A percentile compares a stretch with the other conserved stretches of the same genome.
Conservation (phyloP, 257 asterid genomes). For the Misopates orontium region DNA sequence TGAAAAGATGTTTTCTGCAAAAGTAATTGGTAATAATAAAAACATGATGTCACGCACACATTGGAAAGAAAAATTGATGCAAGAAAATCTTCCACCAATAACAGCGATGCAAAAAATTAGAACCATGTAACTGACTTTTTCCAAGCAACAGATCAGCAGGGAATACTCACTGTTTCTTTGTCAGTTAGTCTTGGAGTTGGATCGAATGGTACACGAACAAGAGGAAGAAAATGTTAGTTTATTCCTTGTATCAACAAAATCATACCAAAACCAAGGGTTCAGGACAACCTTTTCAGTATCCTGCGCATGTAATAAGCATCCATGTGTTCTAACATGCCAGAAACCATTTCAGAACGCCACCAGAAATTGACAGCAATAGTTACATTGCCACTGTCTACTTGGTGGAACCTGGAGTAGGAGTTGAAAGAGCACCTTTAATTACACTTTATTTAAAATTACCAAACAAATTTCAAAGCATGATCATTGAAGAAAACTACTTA, state of each 20-base stretch:
- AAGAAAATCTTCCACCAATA: constrained; percentile 1
- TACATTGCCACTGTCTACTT: constrained; percentile 86
- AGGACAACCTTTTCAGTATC: constrained; percentile 68
- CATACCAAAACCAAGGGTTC: not conserved
- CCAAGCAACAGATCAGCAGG: constrained; percentile 24
- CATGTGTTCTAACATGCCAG: constrained; percentile 85
- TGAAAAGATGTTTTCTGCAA: not conserved
- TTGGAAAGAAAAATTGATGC: not conserved
- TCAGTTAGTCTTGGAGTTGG: constrained; percentile 66
- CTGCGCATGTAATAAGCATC: constrained; percentile 92
- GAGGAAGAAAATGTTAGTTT: constrained; percentile 34
- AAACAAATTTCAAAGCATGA: constrained; percentile 16
- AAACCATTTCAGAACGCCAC: constrained; percentile 82
- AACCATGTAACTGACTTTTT: constrained; percentile 3
- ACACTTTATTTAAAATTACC: constrained; percentile 7
- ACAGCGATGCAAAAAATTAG: constrained; percentile 16
- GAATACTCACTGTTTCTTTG: constrained; percentile 76
- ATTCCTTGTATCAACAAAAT: constrained; percentile 21
- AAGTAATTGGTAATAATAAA: constrained; percentile 2
- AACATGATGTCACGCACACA: no score
- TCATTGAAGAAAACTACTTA: not conserved
- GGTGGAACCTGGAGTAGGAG: constrained; percentile 79
- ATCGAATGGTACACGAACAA: constrained; percentile 26
- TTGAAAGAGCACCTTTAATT: constrained; percentile 18
- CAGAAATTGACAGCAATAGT: constrained; percentile 93